These are phyloP conservation scores for Penicillium cinerascens DNA, from an alignment of 495 filamentous ascomycete species.

Conservation along the genomic window DNA sequence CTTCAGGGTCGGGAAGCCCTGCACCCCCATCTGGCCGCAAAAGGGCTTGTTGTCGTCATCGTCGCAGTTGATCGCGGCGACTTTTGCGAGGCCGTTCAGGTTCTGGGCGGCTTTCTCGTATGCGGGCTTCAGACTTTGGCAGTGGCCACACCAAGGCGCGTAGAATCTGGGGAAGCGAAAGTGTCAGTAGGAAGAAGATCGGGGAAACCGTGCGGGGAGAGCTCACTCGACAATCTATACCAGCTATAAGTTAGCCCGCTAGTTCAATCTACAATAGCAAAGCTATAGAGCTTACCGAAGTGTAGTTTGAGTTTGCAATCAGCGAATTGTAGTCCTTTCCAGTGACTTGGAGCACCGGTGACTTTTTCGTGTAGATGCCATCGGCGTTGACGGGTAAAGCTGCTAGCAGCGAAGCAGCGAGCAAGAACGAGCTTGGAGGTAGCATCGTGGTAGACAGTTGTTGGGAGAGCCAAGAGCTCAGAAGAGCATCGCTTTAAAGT, in stretches of 20 bases:
- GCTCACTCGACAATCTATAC: constrained; percentile 66
- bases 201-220: constrained; percentile 13
- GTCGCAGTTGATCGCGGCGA: constrained; percentile 93
- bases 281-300: constrained; percentile 61
- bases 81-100: constrained; percentile 85
- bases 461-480: not conserved
- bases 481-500: constrained; percentile 1
- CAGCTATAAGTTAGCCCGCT: not conserved
- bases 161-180: constrained; percentile 66
- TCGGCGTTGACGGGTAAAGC: constrained; percentile 62
- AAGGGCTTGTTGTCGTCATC: constrained; percentile 89
- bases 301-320: constrained; percentile 85
- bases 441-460: constrained; percentile 19
- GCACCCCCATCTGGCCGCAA: constrained; percentile 82
- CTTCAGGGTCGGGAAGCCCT: constrained; percentile 97
- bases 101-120: constrained; percentile 92
- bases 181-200: constrained; percentile 9
- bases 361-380: constrained; percentile 80
- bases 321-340: constrained; percentile 78
- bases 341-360: constrained; percentile 82
- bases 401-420: constrained; percentile 51
- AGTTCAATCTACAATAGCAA: not conserved
- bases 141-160: constrained; percentile 95
- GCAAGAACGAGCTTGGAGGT: constrained; percentile 26
- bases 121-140: constrained; percentile 88